A percentile compares a stretch with the other conserved stretches of the same genome.
phyloP scores from a whole-genome alignment of 2,329 filamentous ascomycete species.

The Didymella segeticola region DNA sequence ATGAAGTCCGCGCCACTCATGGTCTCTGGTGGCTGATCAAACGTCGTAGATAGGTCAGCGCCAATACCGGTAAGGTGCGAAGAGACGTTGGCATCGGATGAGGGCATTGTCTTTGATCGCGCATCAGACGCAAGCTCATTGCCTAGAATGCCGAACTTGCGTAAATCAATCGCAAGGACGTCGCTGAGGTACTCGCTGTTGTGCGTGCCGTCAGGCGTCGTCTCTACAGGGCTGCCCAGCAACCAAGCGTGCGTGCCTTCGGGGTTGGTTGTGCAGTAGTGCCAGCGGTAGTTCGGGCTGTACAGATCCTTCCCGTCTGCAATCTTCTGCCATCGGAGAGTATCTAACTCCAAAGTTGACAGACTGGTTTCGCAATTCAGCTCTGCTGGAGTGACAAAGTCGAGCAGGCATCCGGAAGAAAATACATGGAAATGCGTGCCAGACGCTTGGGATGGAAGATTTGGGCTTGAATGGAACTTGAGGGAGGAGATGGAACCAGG shows the following conservation, averaged over 20 bases:
- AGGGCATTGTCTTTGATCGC: conserved; percentile 53
- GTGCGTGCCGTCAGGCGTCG: conserved; percentile 67
- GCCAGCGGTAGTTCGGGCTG: conserved; percentile 90
- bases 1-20: conserved; percentile 90
- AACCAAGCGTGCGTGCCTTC: conserved; percentile 97
- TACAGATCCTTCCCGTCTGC: conserved; percentile 96
- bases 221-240: conserved; percentile 85
- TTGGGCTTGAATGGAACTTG: conserved; percentile 85
- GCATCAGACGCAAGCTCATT: conserved; percentile 65
- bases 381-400: conserved; percentile 91
- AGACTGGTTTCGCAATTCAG: conserved; percentile 91
- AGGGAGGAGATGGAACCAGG: conserved; percentile 89
- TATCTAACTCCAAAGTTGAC: conserved; percentile 85
- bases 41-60: conserved; percentile 82
- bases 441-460: conserved; percentile 85
- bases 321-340: conserved; percentile 90
- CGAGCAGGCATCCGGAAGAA: conserved; percentile 88
- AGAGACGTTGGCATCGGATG: conserved; percentile 61
- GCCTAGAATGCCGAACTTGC: conserved; percentile 87
- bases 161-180: conserved; percentile 90
- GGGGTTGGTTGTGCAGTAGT: conserved; percentile 95
- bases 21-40: conserved; percentile 82
- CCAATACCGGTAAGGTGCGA: conserved; percentile 72
- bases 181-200: conserved; percentile 94
- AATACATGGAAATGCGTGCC: conserved; percentile 96